Base-by-base conservation (phyloP, 1,284 basidiomycete species). In the Anthracocystis setariae region DNA sequence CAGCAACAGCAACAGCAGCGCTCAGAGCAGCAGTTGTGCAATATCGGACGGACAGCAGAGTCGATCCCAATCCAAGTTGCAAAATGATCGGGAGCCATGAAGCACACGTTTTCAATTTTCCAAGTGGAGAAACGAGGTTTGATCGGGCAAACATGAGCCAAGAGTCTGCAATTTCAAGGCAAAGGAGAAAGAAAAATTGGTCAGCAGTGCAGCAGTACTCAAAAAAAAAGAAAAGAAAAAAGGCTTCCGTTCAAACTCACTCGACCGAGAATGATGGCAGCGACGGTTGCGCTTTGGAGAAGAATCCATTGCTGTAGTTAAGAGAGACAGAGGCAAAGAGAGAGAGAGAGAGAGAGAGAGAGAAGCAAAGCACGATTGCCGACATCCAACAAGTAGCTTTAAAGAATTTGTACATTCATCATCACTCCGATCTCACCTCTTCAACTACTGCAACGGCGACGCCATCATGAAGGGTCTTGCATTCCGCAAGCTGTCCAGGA, bases 401-500 rank as follows among this genome's bases (percentile, higher is more conserved):
- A 12, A 13, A 37, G 42, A n/a, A 35, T n/a, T 18, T 45, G 15
- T 25, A 7, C 37, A 3, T 20, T 33, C n/a, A 42, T 39, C 37
- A 38, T 27, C 42, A n/a, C 17, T 9, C 13, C 27, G 9, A 32
- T 27, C 40, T 17, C 33, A 23, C 33, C 21, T 17, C 20, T 39
- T n/a, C n/a, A n/a, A n/a, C n/a, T n/a, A n/a, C n/a, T 27, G 33
- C 8, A 15, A 39, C 18, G 21, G 18, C 23, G 18, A 9, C 44
- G 39, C 7, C 60, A 70, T 20, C 27, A 82, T 82, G 81, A 82
- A 82, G 61, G 74, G 77, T 15, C 74, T 74, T 46, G 80, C 81
- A 33, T 82, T 82, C 55, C 69, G 81, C 32, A 82, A 82, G 63
- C 67, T 82, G 24, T 47, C 59, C 9, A 64, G 81, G 38, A 77